These are phyloP conservation scores for Agrostemma githago DNA, from an alignment of 148 eudicot species.

Conservation along the genomic window DNA sequence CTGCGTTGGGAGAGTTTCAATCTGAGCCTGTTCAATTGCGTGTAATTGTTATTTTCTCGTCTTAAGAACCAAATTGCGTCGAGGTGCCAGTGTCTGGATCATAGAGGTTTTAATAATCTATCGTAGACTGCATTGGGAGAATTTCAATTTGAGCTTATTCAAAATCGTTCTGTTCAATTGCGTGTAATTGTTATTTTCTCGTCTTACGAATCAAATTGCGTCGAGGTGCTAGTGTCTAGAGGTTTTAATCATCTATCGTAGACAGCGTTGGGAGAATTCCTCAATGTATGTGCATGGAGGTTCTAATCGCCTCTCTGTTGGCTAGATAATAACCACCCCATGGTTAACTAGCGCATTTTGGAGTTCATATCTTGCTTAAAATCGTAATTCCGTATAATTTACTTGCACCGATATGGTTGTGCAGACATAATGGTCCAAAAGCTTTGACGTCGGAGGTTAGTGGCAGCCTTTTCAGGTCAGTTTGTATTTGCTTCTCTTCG, in stretches of 20 bases:
- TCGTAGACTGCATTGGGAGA: too few species aligned
- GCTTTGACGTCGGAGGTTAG: slow-evolving; percentile 24
- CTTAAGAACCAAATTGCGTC: background rate
- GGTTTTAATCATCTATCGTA: too few species aligned
- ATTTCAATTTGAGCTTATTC: background rate
- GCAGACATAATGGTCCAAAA: slow-evolving; percentile 33
- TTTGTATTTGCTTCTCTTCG: slow-evolving; percentile 2
- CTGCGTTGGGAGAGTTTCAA: background rate
- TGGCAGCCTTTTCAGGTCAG: slow-evolving; percentile 42
- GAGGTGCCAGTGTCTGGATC: background rate
- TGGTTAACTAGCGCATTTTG: background rate
- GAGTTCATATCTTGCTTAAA: background rate
- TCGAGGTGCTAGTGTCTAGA: background rate
- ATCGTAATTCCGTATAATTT: background rate
- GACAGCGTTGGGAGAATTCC: background rate
- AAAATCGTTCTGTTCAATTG: too few species aligned
- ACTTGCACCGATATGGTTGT: slow-evolving; percentile 9
- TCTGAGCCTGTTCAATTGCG: background rate
- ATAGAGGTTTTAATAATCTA: background rate
- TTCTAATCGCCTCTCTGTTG: background rate
- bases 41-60: background rate
- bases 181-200: background rate
- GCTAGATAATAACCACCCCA: background rate
- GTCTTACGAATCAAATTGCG: background rate
- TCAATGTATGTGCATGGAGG: background rate